phyloP scores from a whole-genome alignment of 805 yeast species.

The Starmerella apicola region DNA sequence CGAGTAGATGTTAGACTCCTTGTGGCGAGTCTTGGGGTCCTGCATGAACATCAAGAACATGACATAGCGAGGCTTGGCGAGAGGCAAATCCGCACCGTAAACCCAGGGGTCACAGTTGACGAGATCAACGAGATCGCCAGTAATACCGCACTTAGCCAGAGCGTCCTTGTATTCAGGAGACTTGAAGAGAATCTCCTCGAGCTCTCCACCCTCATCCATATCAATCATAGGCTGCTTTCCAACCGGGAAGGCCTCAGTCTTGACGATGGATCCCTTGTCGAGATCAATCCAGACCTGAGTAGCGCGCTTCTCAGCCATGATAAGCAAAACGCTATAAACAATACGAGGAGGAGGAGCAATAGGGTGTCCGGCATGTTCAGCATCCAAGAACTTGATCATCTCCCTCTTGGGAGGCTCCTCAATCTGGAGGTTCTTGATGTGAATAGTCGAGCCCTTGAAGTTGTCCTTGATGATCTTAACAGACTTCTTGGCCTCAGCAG shows the following conservation, averaged over 20 bases:
- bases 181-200: constrained; percentile 26
- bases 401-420: constrained; percentile 66
- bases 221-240: constrained; percentile 60
- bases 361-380: constrained; percentile 41
- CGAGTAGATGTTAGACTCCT: constrained; percentile 44
- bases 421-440: constrained; percentile 24
- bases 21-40: constrained; percentile 39
- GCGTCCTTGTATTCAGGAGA: constrained; percentile 87
- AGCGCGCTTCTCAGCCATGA: constrained; percentile 37
- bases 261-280: constrained; percentile 47
- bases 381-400: constrained; percentile 53
- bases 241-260: constrained; percentile 41
- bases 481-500: constrained; percentile 22
- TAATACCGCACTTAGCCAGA: constrained; percentile 64
- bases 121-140: constrained; percentile 11
- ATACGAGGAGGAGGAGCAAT: constrained; percentile 52
- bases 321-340: constrained; percentile 53
- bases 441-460: constrained; percentile 23
- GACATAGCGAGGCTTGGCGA: constrained; percentile 28
- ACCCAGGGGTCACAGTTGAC: constrained; percentile 40
- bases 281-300: constrained; percentile 63
- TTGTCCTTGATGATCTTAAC: constrained; percentile 18
- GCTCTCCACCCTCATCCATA: constrained; percentile 32
- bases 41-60: constrained; percentile 68
- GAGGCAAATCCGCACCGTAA: constrained; percentile 63